These are phyloP conservation scores for Meira nashicola DNA, from an alignment of 1,284 basidiomycete genomes.

Conservation along the genomic window DNA sequence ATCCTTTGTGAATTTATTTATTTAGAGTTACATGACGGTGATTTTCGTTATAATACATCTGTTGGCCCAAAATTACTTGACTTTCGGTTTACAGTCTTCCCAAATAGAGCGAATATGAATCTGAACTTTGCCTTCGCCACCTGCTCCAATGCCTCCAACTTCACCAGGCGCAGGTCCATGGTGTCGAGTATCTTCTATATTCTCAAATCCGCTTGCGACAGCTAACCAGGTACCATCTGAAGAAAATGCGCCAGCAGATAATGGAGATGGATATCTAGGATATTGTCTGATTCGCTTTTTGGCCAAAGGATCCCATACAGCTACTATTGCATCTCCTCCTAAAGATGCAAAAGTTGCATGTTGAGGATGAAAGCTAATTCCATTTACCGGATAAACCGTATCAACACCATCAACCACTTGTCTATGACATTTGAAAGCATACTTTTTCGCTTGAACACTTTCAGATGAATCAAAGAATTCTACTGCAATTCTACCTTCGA, in stretches of 20 bases:
- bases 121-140: slow-evolving; percentile 24
- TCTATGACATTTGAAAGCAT: slow-evolving; percentile 96
- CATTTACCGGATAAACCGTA: slow-evolving; percentile 96
- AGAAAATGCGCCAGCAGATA: slow-evolving; percentile 39
- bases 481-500: slow-evolving; percentile 92
- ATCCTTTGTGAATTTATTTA: no score
- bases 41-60: no score
- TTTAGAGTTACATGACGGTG: no score
- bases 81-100: slow-evolving; percentile 41
- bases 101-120: slow-evolving; percentile 22
- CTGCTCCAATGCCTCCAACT: slow-evolving; percentile 25
- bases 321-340: slow-evolving; percentile 84
- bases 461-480: slow-evolving; percentile 87
- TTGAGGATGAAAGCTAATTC: slow-evolving; percentile 85
- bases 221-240: slow-evolving; percentile 29
- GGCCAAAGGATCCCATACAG: slow-evolving; percentile 92
- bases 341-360: slow-evolving; percentile 92
- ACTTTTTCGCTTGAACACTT: slow-evolving; percentile 74
- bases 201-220: slow-evolving; percentile 40
- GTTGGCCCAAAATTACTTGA: neutral
- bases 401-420: slow-evolving; percentile 86
- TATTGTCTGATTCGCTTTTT: slow-evolving; percentile 92
- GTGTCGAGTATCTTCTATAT: slow-evolving; percentile 19
- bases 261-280: slow-evolving; percentile 49
- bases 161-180: slow-evolving; percentile 15